phyloP scores from a whole-genome alignment of 2,329 filamentous ascomycete genomes.

The Beauveria sp. region DNA sequence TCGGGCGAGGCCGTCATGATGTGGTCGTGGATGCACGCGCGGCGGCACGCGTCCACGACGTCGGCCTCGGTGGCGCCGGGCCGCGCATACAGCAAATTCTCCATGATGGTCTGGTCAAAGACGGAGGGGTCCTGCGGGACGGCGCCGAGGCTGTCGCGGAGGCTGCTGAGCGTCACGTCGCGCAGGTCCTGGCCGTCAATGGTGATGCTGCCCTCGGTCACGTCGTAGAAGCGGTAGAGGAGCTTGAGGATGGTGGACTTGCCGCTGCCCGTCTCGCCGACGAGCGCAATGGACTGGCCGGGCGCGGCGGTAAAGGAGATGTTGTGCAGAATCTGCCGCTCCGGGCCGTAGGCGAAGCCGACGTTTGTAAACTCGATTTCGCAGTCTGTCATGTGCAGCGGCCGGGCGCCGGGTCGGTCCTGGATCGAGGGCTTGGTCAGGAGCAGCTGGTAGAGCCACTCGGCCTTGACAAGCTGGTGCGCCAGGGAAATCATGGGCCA shows the following conservation, averaged over 20 bases:
- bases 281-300: conserved; percentile 51
- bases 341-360: conserved; percentile 46
- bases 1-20: conserved; percentile 50
- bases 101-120: conserved; percentile 57
- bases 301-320: conserved; percentile 41
- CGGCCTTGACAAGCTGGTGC: conserved; percentile 51
- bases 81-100: conserved; percentile 58
- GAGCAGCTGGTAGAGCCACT: conserved; percentile 50
- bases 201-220: conserved; percentile 42
- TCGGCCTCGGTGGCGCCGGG: conserved; percentile 54
- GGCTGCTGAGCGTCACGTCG: conserved; percentile 47
- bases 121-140: conserved; percentile 58
- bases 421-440: conserved; percentile 48
- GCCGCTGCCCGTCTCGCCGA: conserved; percentile 55
- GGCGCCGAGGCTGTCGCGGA: conserved; percentile 52
- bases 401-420: conserved; percentile 37
- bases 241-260: conserved; percentile 57
- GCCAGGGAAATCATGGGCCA: conserved; percentile 30
- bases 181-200: conserved; percentile 55
- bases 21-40: conserved; percentile 57
- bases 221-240: conserved; percentile 53
- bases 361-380: conserved; percentile 48
- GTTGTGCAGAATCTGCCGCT: conserved; percentile 41
- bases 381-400: conserved; percentile 37
- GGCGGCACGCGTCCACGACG: conserved; percentile 51